phyloP scores from a whole-genome alignment of 2,329 filamentous ascomycete species.

The Rutstroemia sp. region DNA sequence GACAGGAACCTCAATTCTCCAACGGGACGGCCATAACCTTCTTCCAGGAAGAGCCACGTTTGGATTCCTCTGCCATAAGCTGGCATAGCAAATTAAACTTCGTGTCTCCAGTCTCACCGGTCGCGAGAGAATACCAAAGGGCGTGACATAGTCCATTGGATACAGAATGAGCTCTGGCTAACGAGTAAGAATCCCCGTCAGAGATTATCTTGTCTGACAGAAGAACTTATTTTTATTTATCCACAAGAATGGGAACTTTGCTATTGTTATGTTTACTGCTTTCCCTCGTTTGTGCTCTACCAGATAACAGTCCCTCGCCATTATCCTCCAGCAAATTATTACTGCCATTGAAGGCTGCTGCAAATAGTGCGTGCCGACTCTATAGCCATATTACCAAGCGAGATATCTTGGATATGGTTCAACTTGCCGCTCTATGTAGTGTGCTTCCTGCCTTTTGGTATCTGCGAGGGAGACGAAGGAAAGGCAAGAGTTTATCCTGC shows the following conservation, averaged over 20 bases:
- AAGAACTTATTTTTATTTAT: neutral
- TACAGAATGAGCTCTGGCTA: neutral
- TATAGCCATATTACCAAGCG: conserved; percentile 15
- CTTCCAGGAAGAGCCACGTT: no score
- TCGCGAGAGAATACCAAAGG: neutral
- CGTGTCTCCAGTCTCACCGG: no score
- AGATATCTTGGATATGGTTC: conserved; percentile 19
- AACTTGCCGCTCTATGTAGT: conserved; percentile 17
- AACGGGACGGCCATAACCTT: no score
- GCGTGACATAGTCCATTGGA: conserved; percentile 7
- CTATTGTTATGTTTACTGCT: neutral
- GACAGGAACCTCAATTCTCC: no score
- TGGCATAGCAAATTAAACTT: no score
- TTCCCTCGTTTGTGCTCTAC: conserved; percentile 2
- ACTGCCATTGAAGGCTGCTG: conserved; percentile 10
- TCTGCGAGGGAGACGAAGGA: conserved; percentile 13
- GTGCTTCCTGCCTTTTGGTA: conserved; percentile 21
- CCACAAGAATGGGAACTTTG: conserved; percentile 4
- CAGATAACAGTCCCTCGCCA: neutral
- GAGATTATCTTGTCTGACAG: conserved; percentile 1
- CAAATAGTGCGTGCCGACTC: conserved; percentile 14
- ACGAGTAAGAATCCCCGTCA: conserved; percentile 4
- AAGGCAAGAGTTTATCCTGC: conserved; percentile 14
- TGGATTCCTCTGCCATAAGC: no score
- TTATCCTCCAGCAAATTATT: conserved; percentile 1